Evolutionary conservation across 2,329 filamentous ascomycete species (phyloP).

Genomic region (Claviceps arundinis): DNA sequence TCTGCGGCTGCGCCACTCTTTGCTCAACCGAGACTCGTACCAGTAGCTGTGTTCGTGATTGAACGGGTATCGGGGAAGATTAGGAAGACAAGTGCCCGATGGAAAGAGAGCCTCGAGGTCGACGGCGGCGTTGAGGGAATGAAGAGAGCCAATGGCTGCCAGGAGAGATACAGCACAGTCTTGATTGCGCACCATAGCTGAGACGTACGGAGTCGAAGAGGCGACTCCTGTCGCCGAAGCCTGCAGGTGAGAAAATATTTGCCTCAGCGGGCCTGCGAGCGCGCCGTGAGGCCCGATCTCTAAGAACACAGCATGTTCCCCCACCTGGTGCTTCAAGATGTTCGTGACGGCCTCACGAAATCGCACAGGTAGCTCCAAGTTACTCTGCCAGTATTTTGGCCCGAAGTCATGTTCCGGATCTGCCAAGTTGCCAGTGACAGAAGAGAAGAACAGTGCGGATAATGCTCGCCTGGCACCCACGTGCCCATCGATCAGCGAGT

Average conservation of each 20-base stretch:
- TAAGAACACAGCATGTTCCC: slow-evolving; percentile 5
- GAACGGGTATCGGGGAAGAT: slow-evolving; percentile 10
- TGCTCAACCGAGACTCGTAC: slow-evolving; percentile 5
- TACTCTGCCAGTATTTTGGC: slow-evolving; percentile 6
- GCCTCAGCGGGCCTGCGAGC: slow-evolving; percentile 10
- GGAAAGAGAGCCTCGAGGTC: slow-evolving; percentile 4
- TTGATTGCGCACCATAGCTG: slow-evolving; percentile 5
- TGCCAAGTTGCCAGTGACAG: not conserved
- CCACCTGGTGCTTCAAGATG: not conserved
- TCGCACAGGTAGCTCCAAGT: slow-evolving; percentile 6
- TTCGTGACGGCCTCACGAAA: slow-evolving; percentile 5
- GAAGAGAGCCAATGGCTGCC: slow-evolving; percentile 6
- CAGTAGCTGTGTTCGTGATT: slow-evolving; percentile 6
- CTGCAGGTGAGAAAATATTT: slow-evolving; percentile 4
- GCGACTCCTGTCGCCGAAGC: not conserved
- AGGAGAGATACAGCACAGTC: slow-evolving; percentile 3
- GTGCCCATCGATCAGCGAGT: not conserved
- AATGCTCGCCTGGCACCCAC: not conserved
- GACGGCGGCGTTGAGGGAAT: not conserved
- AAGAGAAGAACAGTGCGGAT: slow-evolving; percentile 3
- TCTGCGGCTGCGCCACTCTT: slow-evolving; percentile 4
- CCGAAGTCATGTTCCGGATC: not conserved
- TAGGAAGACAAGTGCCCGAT: not conserved
- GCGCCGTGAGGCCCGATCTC: slow-evolving; percentile 13
- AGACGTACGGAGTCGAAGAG: slow-evolving; percentile 3